Percentiles rank a stretch among this genome's conserved stretches.
Evolutionary conservation across 106 monocot species (phyloP).

Genomic region (Narthecium ossifragum): DNA sequence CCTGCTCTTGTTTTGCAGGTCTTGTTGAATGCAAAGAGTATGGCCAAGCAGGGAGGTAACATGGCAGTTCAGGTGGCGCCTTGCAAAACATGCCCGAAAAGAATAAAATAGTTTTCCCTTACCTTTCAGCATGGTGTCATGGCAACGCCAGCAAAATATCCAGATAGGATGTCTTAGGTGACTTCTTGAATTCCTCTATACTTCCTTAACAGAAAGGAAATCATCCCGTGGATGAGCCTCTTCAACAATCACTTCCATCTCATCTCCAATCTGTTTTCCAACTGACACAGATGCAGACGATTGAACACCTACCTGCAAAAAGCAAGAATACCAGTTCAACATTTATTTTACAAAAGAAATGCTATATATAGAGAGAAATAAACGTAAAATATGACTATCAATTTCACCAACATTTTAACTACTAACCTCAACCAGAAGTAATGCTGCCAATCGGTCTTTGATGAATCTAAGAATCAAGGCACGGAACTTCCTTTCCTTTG

Average conservation of each 20-base stretch:
- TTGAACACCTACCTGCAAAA: slow-evolving; percentile 80
- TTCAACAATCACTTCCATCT: slow-evolving; percentile 44
- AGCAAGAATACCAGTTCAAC: too few relatives aligned
- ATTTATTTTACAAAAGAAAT: too few relatives aligned
- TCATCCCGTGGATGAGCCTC: slow-evolving; percentile 83
- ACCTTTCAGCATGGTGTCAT: too few relatives aligned
- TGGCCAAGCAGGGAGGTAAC: neutral
- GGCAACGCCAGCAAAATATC: too few relatives aligned
- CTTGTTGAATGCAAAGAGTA: too few relatives aligned
- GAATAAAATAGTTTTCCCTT: too few relatives aligned
- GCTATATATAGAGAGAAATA: neutral
- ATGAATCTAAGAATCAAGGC: slow-evolving; percentile 83
- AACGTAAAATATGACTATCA: neutral
- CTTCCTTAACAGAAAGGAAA: slow-evolving; percentile 55
- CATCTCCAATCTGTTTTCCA: slow-evolving; percentile 71
- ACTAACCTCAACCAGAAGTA: slow-evolving; percentile 83
- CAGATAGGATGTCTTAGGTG: neutral
- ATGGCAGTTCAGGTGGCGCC: neutral
- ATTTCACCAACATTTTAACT: neutral
- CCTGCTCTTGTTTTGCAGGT: too few relatives aligned
- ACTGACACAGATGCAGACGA: slow-evolving; percentile 45
- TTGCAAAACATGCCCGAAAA: neutral
- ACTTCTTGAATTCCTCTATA: slow-evolving; percentile 2
- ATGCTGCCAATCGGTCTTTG: slow-evolving; percentile 63
- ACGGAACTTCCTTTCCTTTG: slow-evolving; percentile 49